A percentile compares a stretch with the other conserved stretches of the same genome.
Evolutionary conservation across 441 rosid genomes (phyloP).

Genomic region (Euphorbia celastroides): DNA sequence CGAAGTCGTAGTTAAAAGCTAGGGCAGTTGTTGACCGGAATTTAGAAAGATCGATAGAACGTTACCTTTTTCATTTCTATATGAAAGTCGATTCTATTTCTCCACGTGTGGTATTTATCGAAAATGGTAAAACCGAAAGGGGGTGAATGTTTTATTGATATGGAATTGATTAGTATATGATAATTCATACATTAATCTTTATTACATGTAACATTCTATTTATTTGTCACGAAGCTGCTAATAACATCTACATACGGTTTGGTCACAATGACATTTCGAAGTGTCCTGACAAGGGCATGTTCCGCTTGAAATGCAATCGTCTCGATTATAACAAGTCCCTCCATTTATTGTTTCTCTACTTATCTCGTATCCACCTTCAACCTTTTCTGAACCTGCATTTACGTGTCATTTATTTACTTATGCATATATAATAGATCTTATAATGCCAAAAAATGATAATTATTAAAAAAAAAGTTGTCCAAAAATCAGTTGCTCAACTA

Average conservation of each 20-base stretch:
- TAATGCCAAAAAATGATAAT: no score
- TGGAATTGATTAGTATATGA: no score
- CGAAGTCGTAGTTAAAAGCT: background rate
- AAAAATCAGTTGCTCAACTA: no score
- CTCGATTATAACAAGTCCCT: background rate
- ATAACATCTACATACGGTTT: background rate
- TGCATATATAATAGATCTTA: no score
- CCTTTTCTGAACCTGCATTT: background rate
- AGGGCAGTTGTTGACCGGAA: background rate
- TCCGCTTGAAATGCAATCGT: background rate
- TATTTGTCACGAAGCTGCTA: background rate
- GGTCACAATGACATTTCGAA: background rate
- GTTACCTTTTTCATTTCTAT: no score
- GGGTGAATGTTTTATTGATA: background rate
- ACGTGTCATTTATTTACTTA: no score
- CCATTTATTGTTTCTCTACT: background rate
- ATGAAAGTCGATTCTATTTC: no score
- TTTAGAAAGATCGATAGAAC: constrained; percentile 2
- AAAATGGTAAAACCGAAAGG: no score
- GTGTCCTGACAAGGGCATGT: background rate
- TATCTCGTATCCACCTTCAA: background rate
- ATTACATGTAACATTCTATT: no score
- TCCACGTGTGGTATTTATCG: no score
- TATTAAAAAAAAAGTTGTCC: no score
- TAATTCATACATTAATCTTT: no score